Base-by-base conservation (phyloP, 805 yeast genomes). In the Candida orba region DNA sequence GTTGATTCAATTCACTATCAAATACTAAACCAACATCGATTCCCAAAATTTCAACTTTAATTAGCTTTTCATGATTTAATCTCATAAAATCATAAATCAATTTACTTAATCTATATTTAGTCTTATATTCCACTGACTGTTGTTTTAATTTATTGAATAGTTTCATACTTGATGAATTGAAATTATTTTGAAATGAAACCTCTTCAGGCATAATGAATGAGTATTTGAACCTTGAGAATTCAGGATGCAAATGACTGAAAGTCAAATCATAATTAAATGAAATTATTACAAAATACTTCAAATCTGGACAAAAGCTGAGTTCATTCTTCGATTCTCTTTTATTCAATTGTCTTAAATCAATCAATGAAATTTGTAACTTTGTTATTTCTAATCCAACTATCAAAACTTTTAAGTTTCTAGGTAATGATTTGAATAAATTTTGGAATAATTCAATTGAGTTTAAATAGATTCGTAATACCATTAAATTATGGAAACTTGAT, bases 21-120 rank as follows among this genome's bases (percentile, higher is more conserved):
- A 56, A 51, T 0, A 58, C 40, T 18, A 54, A 41, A 12, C 47
- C 44, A 13, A 52, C 15, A 37, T 58, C 60, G 31, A 57, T 23
- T 9, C 52, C 44, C 7, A 41, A 36, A 4, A 55, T 37, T 40
- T 57, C 63, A 25, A 59, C 7, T 15, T 50, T 50, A 9, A 45
- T 18, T 10, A 52, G 33, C 6, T 23, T 29, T 1, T 9, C 2
- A 3, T 33, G 8, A 30, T 50, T 50, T 2, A 14, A n/a, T 3
- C 13, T 12, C 7, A 50, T 17, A 25, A 50, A 45, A 2, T 37
- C 14, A 36, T 46, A 42, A 2, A 50, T 13, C 8, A 42, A 6
- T 2, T 31, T 10, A 4, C 52, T 46, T 5, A 52, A 20, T 12
- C 29, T 18, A 1, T 2, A 12, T n/a, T 46, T 48, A 1, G 36